These are phyloP conservation scores for Aspergillus versicolor DNA, from an alignment of 2,329 filamentous ascomycete species.

Conservation along the genomic window DNA sequence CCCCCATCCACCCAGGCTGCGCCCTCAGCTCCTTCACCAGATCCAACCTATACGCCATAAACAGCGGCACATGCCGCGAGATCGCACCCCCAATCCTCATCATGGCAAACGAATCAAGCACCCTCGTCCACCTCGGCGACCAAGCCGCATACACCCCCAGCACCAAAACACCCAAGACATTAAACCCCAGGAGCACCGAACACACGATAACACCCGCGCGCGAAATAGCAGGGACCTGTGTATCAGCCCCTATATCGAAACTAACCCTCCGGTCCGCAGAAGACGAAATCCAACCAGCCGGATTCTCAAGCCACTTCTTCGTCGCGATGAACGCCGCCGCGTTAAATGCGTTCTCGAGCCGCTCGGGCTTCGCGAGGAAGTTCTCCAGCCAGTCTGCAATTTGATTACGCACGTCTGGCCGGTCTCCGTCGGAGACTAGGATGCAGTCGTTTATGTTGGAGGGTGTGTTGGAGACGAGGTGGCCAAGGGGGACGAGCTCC, in stretches of 20 bases:
- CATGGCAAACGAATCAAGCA: constrained; percentile 22
- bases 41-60: background rate
- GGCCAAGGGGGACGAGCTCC: background rate
- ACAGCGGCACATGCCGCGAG: constrained; percentile 12
- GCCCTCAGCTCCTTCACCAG: constrained; percentile 7
- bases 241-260: background rate
- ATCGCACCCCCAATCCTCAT: constrained; percentile 19
- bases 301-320: background rate
- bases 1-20: too few species aligned
- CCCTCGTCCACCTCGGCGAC: constrained; percentile 17
- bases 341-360: background rate
- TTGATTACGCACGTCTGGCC: background rate
- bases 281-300: background rate
- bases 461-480: background rate
- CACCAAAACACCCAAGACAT: constrained; percentile 14
- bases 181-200: constrained; percentile 10
- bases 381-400: background rate
- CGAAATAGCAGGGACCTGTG: background rate
- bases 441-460: background rate
- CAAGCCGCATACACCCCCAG: constrained; percentile 15
- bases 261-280: background rate
- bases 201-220: background rate
- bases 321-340: background rate
- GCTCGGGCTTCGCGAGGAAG: background rate
- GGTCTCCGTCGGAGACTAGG: background rate